These are phyloP conservation scores for Cetraspora pellucida DNA, from an alignment of 192 early-diverging fungal species.

Conservation along the genomic window DNA sequence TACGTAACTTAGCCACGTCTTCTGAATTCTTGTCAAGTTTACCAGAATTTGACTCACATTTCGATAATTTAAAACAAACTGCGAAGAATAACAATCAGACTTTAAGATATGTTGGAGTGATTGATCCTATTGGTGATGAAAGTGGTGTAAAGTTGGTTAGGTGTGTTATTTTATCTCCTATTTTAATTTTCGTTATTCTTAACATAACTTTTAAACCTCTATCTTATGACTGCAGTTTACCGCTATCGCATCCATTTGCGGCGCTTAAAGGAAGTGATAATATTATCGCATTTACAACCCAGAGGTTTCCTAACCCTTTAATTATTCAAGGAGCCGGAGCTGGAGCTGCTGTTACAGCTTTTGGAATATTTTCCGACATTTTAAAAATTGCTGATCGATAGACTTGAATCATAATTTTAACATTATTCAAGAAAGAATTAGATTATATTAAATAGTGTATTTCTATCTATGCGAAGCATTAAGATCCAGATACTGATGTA, in stretches of 20 bases:
- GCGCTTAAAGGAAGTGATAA: slow-evolving; percentile 97
- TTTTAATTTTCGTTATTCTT: not conserved
- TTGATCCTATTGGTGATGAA: slow-evolving; percentile 69
- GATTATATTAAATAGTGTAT: no score
- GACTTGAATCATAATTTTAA: slow-evolving; percentile 27
- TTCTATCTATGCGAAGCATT: no score
- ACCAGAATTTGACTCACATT: slow-evolving; percentile 86
- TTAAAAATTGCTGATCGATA: slow-evolving; percentile 85
- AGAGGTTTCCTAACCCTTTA: slow-evolving; percentile 90
- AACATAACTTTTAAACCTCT: not conserved
- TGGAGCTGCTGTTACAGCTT: slow-evolving; percentile 95
- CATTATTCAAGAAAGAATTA: not conserved
- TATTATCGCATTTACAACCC: slow-evolving; percentile 94
- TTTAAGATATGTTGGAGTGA: slow-evolving; percentile 91
- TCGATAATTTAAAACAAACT: slow-evolving; percentile 76
- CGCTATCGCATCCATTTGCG: slow-evolving; percentile 90
- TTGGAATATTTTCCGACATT: slow-evolving; percentile 94
- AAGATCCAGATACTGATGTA: no score
- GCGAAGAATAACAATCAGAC: slow-evolving; percentile 74
- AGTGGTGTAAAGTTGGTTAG: slow-evolving; percentile 78
- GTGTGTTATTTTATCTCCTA: slow-evolving; percentile 40
- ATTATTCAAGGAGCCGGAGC: slow-evolving; percentile 97
- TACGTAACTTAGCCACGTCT: slow-evolving; percentile 70
- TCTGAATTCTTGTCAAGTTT: slow-evolving; percentile 85
- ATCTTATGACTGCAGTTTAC: slow-evolving; percentile 56